These are phyloP conservation scores for Cocos nucifera DNA, from an alignment of 176 grass and related monocot genomes.

Conservation along the genomic window DNA sequence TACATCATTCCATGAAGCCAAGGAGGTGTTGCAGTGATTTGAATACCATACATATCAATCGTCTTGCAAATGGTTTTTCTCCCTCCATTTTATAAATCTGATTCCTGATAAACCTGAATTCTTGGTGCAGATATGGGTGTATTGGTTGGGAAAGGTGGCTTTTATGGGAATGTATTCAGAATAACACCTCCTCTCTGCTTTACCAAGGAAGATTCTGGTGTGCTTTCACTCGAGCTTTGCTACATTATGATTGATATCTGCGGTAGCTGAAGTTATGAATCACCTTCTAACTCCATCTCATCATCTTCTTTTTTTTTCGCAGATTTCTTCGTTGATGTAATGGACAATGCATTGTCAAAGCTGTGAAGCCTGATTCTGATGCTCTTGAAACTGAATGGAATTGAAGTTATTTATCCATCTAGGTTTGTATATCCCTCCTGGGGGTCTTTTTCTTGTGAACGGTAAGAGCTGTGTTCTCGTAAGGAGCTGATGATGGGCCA, in stretches of 20 bases:
- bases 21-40: no score
- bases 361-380: conserved; percentile 29
- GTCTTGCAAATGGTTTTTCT: no score
- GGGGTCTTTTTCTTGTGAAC: conserved; percentile 5
- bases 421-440: no score
- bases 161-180: conserved; percentile 88
- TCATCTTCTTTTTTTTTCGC: neutral
- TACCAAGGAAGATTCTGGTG: conserved; percentile 73
- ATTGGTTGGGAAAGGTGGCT: conserved; percentile 78
- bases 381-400: no score
- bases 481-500: conserved; percentile 20
- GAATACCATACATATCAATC: no score
- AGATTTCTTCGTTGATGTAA: conserved; percentile 72
- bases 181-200: conserved; percentile 90
- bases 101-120: conserved; percentile 1
- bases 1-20: no score
- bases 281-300: neutral
- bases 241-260: no score
- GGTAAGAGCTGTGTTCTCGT: conserved; percentile 34
- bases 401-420: no score
- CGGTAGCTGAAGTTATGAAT: neutral
- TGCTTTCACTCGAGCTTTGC: neutral
- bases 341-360: conserved; percentile 75
- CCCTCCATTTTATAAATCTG: neutral
- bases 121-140: conserved; percentile 72